Base-by-base conservation (phyloP, 2,329 filamentous ascomycete genomes). In the Dichotomopilus funicola region DNA sequence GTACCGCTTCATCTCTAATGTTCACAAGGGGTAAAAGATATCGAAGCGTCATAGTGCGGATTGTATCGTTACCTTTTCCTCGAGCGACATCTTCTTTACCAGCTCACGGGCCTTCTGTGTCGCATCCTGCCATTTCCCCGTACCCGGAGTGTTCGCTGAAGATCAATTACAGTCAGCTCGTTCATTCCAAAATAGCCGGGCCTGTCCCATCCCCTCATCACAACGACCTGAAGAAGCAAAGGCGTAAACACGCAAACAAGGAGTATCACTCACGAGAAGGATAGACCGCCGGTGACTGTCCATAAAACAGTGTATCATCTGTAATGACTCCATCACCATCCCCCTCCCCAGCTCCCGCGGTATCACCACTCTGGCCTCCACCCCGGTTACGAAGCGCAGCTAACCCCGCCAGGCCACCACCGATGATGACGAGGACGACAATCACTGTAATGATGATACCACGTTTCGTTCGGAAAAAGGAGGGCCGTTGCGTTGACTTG, bases 31-130 rank as follows among this genome's bases (percentile, higher is more conserved):
- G 42, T 7, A 11, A 42, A 42, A 38, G 9, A 10, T 6, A 12
- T 1, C 6, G 6, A 2, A 38, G 38, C 19, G 19, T 27, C 19
- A 27, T 27, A 27, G 19, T 27, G 19, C 19, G 19, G 19, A 27
- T 27, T 27, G 19, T 2, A 27, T 27, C 19, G 19, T 31, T 62
- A 75, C 83, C 72, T 92, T 94, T 69, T 95, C 89, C 13, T 83
- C 76, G 48, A 91, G 72, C 0, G 87, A 91, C 73, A 94, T 78
- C 64, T 86, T 78, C 11, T 76, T 78, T 10, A 95, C 88, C 62
- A 94, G 82, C 1, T 76, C 76, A 55, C 78, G 76, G 0, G 89
- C 89, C 66, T 85, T 88, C 19, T 72, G 69, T 63, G 87, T 85
- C 5, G 88, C 83, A 12, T 78, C 75, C 3, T 75, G 75, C 89